Percentiles rank a stretch among this genome's conserved stretches.
phyloP scores from a whole-genome alignment of 192 early-diverging fungal genomes.

The Coemansia sp. region DNA sequence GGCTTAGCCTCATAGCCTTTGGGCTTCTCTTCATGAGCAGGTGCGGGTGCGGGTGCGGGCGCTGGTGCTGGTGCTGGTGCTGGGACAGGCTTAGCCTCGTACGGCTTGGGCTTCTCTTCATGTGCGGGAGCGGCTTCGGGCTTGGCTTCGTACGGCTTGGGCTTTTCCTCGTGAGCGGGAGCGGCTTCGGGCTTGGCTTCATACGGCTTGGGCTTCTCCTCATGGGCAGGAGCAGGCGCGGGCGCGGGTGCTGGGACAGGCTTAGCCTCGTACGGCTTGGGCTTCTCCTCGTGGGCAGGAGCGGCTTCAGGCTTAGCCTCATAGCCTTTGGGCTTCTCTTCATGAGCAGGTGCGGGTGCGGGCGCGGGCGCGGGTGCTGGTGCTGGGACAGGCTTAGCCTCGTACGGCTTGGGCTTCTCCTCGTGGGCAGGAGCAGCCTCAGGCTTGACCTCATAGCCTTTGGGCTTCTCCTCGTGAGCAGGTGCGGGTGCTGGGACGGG shows the following conservation, averaged over 20 bases:
- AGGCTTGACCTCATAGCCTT: conserved; percentile 1
- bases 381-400: neutral
- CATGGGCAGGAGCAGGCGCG: neutral
- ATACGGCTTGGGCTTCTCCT: neutral
- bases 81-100: neutral
- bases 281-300: conserved; percentile 3
- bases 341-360: neutral
- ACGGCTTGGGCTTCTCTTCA: neutral
- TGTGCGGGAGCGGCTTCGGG: neutral
- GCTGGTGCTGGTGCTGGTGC: neutral
- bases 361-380: conserved; percentile 1
- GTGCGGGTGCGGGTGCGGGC: neutral
- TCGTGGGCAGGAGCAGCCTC: neutral
- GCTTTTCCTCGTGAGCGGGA: neutral
- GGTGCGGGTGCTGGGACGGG: conserved; percentile 15
- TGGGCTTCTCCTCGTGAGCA: conserved; percentile 8
- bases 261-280: neutral
- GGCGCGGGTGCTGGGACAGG: no score
- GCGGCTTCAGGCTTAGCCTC: neutral
- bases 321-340: neutral
- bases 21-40: conserved; percentile 11
- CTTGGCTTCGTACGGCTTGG: neutral
- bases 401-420: neutral
- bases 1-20: neutral
- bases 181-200: neutral